Percentiles rank a stretch among this genome's conserved stretches.
phyloP scores from a whole-genome alignment of 208 protist species.

The Tritrichomonas musculus region DNA sequence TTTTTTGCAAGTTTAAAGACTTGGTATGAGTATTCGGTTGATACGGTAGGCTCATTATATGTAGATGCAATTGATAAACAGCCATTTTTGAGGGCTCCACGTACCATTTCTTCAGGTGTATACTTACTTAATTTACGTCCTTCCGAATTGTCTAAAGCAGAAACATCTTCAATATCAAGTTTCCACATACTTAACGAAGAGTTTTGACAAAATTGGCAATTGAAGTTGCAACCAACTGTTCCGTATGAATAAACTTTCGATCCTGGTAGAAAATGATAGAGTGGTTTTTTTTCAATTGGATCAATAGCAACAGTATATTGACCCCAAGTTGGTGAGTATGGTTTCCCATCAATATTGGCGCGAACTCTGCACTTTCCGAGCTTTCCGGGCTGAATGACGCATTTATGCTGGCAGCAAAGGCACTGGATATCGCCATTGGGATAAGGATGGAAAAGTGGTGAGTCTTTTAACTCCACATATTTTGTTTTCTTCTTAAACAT shows the following conservation, averaged over 20 bases:
- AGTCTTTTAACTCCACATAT: not conserved
- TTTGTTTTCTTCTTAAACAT: too few relatives aligned
- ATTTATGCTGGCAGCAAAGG: not conserved
- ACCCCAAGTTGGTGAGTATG: not conserved
- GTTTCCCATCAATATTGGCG: not conserved
- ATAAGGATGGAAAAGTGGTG: not conserved
- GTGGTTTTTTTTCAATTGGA: conserved; percentile 24
- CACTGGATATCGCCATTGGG: not conserved
- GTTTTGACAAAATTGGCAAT: conserved; percentile 32
- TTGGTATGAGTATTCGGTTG: not conserved
- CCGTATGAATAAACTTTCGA: conserved; percentile 29
- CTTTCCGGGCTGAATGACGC: not conserved
- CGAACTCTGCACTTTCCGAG: not conserved
- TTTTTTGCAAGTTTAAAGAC: not conserved
- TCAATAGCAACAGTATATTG: not conserved
- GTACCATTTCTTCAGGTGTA: not conserved
- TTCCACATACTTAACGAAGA: conserved; percentile 22
- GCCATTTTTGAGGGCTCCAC: not conserved
- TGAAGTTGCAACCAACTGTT: conserved; percentile 28
- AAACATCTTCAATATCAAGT: conserved; percentile 28
- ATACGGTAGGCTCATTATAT: conserved; percentile 26
- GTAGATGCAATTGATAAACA: not conserved
- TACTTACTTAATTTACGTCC: not conserved
- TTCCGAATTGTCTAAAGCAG: not conserved
- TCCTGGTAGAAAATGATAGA: conserved; percentile 17